Percentiles rank a stretch among this genome's conserved stretches.
phyloP scores from a whole-genome alignment of 208 protist species.

The Trypanosoma mega region DNA sequence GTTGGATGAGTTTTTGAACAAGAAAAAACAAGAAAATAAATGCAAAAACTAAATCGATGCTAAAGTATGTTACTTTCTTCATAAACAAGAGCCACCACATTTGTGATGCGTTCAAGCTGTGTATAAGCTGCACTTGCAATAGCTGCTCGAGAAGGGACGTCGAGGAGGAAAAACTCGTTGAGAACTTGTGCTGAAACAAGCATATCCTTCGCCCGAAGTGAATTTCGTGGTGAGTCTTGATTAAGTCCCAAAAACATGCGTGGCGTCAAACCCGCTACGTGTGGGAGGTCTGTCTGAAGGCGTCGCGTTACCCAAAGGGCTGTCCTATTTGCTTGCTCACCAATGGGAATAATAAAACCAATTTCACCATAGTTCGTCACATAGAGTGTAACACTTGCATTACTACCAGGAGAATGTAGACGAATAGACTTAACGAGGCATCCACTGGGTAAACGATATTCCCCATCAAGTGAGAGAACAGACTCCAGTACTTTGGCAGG shows the following conservation, averaged over 20 bases:
- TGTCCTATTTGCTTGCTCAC: slow-evolving; percentile 70
- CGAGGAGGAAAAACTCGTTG: slow-evolving; percentile 48
- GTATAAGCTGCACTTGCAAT: slow-evolving; percentile 66
- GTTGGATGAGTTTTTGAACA: too few relatives aligned
- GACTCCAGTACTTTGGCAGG: slow-evolving; percentile 54
- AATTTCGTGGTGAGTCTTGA: slow-evolving; percentile 52
- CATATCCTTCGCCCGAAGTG: slow-evolving; percentile 54
- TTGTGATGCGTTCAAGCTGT: slow-evolving; percentile 69
- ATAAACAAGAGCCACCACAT: slow-evolving; percentile 54
- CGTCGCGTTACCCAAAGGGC: slow-evolving; percentile 59
- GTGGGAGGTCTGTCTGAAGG: slow-evolving; percentile 60
- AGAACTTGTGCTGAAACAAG: slow-evolving; percentile 64
- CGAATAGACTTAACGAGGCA: slow-evolving; percentile 58
- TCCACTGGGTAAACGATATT: slow-evolving; percentile 77
- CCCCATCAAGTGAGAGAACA: slow-evolving; percentile 64
- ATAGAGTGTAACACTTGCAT: slow-evolving; percentile 53
- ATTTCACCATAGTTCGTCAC: slow-evolving; percentile 83
- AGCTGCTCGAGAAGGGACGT: slow-evolving; percentile 54
- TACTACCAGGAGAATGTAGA: slow-evolving; percentile 38
- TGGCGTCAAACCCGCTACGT: slow-evolving; percentile 65
- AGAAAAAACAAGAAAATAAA: not conserved
- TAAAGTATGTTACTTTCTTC: slow-evolving; percentile 40
- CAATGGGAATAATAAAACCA: slow-evolving; percentile 71
- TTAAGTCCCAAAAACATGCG: slow-evolving; percentile 74
- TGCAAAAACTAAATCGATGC: not conserved